Base-by-base conservation (phyloP, 2,329 filamentous ascomycete species). In the Tolypocladium inflatum region DNA sequence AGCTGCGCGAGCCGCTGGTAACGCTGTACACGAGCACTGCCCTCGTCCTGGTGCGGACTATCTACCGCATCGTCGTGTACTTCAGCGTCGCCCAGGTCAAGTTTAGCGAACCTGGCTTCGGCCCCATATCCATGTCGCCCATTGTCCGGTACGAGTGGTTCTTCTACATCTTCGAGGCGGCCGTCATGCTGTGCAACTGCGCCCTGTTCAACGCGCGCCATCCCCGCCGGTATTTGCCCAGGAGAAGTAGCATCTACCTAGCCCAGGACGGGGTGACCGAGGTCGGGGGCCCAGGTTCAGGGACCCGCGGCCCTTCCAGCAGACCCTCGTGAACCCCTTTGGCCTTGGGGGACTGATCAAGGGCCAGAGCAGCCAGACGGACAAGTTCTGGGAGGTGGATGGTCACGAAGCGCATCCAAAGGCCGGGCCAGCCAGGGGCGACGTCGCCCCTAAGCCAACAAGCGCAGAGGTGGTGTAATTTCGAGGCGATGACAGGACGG, bases 51-150 rank as follows among this genome's bases (percentile, higher is more conserved):
- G 67, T 73, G 1, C 77, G 83, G 26, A 85, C 81, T 57, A 74
- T 85, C 57, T 86, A 77, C 65, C 78, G 83, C 9, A 74, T 81
- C 0, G 74, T 83, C n/a, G 82, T 86, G 68, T 85, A 81, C 70
- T 84, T 83, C 61, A 74, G 73, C 55, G 66, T 79, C n/a, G 71
- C 76, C 0, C 67, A 78, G 15, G 70, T 73, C 26, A 71, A 71
- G 8, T 71, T 68, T 23, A 62, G 68, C 50, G 70, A 73, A 37
- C 65, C 73, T 10, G 70, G 66, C 3, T 69, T 76, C 54, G 74
- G 76, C 41, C 67, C 70, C 4, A 62, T 55, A 37, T 64, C 62
- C 1, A 61, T 80, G 2, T 76, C 73, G 13, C 75, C 78, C 0
- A 68, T 82, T 26, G 59, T 84, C n/a, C 74, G 79, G 26, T 80